Evolutionary conservation across 805 yeast genomes (phyloP), one percentile per base, ranked within the genome.

Genomic region (Starmera pachycereana): DNA sequence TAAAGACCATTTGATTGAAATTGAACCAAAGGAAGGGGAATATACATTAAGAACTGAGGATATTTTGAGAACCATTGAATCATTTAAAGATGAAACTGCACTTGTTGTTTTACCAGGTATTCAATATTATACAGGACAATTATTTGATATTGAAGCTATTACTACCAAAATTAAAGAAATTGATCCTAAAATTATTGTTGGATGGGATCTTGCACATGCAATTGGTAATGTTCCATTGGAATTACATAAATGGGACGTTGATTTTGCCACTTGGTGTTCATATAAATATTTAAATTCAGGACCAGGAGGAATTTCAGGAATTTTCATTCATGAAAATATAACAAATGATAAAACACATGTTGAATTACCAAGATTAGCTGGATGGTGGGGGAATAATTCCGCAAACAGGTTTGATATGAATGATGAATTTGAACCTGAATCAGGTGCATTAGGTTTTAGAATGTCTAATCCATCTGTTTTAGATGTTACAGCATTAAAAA

Each of bases 121-220:
- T 43, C 97, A 89, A 56, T 89, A 81, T 63, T 90, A 88, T 59
- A 76, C 96, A 1, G 97, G 97, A 8, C 97, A 89, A 60, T 66
- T 69, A 22, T 88, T 89, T 52, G 85, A 86, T 38, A 83, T 89
- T 31, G 68, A 67, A 37, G 57, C 57, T n/a, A 86, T 89, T 50
- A 88, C 97, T 1, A 51, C 53, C 8, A 64, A 63, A 36, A 88
- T 81, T 6, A 79, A 84, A 42, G 48, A 53, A 16, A 55, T 42
- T 52, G 11, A 13, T 31, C 3, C 11, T 42, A 72, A 62, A 22
- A 69, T 83, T 30, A 63, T 72, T 2, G 83, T 80, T 27, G 97
- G 96, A 1, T 89, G 96, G 96, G 97, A 89, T 58, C 67, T 89
- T 49, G 97, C 97, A 1, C 97, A 89, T 57, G 96, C 94, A 2